Base-by-base conservation (phyloP, 345 rosid species). In the Lenwebbia sp. region DNA sequence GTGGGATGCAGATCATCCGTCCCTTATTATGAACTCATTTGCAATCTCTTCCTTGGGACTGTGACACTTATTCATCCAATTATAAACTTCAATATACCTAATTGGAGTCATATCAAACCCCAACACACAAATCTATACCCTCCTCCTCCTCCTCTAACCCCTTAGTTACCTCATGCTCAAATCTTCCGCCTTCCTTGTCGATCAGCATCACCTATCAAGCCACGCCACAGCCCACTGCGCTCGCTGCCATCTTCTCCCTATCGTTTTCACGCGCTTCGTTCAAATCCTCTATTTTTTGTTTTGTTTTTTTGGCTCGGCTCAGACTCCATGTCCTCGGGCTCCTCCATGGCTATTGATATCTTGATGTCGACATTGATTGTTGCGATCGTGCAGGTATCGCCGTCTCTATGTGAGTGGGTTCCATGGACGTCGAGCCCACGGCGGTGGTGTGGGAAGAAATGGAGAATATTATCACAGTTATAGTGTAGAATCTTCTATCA, bases 151-250 rank as follows among this genome's bases (percentile, higher is more conserved):
- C 70, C 70, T 58, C 70, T 5, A 12, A n/a, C 37, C 4, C 70
- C 6, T 58, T 13, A 14, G 70, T 58, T 6, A 33, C 33, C 17
- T 58, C 28, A 5, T n/a, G 70, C 70, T 33, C 30, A 17, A 58
- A 19, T 13, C 19, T n/a, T n/a, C 19, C 17, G 19, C 70, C 30
- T n/a, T 58, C 70, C 70, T 58, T 9, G 9, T 58, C 4, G 6
- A n/a, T 58, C 70, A 6, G 33, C 33, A n/a, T 13, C 7, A 8
- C 70, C 70, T n/a, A 1, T 58, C 37, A n/a, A 9, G 37, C 70
- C 33, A 12, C 3, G 65, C 65, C 15, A 12, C 33, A 6, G 65
- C 0, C 3, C 70, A 58, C 33, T 0, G 0, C 0, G 4, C 33
- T 58, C 14, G 0, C 70, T n/a, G 13, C 33, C 19, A n/a, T 58